Base-by-base conservation (phyloP, 1,139 yeast species). In the Yamadazyma triangularis region DNA sequence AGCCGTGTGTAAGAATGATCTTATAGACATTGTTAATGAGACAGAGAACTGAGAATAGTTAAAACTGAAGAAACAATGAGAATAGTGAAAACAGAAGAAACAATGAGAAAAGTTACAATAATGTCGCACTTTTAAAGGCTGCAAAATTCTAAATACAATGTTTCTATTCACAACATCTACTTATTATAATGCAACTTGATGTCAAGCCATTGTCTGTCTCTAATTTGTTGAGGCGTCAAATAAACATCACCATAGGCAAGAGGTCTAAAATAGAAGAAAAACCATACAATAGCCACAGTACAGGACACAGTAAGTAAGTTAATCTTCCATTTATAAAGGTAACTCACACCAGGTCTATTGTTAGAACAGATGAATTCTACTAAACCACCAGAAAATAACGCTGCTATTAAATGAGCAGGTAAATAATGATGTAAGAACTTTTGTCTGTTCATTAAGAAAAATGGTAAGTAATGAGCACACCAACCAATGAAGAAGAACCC, bases 331-430 rank as follows among this genome's bases (percentile, higher is more conserved):
- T 48, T 54, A 27, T 53, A 42, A 13, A 61, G 47, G 1, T 56
- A 56, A 13, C 56, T 50, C 14, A 33, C 15, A 13, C 29, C 32
- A 6, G 20, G 12, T 31, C 52, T 39, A 47, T 76, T 77, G 45
- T 79, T 81, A 15, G 93, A 79, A 49, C 83, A 72, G 26, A 87
- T 56, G 47, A 87, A 78, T 55, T 93, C 98, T 39, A 84, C 70
- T 39, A 88, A 63, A 0, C 84, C 89, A 15, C 94, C 97, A 10
- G 91, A 63, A 39, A 89, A 76, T 45, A 88, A 58, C 0, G 95
- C 89, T 7, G 95, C 95, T 41, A 87, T 73, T 51, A 91, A 66
- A 56, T 93, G 98, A 0, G 98, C 98, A 23, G 99, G 98, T 47
- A 91, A 65, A 56, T 91, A 91, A 58, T 91, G 98, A 56, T 91